phyloP scores from a whole-genome alignment of 177 flowering plant genomes.

The Vitis hybrid region DNA sequence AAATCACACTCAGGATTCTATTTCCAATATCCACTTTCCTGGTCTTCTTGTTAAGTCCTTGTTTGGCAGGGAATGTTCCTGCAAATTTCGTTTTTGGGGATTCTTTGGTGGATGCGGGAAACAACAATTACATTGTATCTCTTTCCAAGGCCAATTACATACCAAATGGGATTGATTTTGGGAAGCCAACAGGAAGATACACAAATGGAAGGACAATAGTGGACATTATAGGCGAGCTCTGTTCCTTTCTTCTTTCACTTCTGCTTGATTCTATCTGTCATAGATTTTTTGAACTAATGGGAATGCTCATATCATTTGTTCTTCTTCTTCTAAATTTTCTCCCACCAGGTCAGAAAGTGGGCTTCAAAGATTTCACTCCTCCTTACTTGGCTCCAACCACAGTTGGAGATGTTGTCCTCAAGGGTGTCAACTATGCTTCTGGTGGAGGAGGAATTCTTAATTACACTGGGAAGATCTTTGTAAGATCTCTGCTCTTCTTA shows the following conservation, averaged over 20 bases:
- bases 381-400: conserved; percentile 79
- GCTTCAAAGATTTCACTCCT: conserved; percentile 42
- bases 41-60: conserved; percentile 5
- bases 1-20: conserved; percentile 1
- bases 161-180: conserved; percentile 86
- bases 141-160: conserved; percentile 58
- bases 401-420: conserved; percentile 39
- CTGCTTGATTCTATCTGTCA: background rate
- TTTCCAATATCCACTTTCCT: background rate
- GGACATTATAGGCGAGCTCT: conserved; percentile 63
- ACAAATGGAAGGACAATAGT: conserved; percentile 82
- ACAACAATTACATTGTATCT: conserved; percentile 68
- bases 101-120: conserved; percentile 81
- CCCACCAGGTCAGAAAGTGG: conserved; percentile 57
- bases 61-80: conserved; percentile 28
- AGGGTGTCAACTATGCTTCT: conserved; percentile 83
- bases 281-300: background rate
- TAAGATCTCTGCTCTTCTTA: conserved; percentile 24
- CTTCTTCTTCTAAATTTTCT: background rate
- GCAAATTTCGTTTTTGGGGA: conserved; percentile 78
- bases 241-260: background rate
- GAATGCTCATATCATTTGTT: background rate
- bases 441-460: conserved; percentile 74
- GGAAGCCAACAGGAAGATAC: conserved; percentile 73
- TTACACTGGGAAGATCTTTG: conserved; percentile 54